Evolutionary conservation across 805 yeast species (phyloP).

Genomic region (Kodamaea restingae): DNA sequence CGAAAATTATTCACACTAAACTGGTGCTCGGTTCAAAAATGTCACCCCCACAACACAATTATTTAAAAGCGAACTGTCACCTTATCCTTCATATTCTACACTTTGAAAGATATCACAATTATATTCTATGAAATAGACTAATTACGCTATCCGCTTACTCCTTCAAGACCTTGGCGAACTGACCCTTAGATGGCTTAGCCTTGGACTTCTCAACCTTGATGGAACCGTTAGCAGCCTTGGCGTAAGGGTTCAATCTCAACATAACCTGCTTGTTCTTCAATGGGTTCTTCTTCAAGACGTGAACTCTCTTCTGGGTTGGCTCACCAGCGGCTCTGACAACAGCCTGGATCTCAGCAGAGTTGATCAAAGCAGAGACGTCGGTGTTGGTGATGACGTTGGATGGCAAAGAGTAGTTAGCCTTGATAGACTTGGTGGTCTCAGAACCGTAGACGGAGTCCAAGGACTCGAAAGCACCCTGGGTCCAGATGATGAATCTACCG

Average conservation of each 20-base stretch:
- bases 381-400: conserved; percentile 90
- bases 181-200: conserved; percentile 68
- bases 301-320: conserved; percentile 94
- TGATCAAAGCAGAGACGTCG: conserved; percentile 94
- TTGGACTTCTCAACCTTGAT: conserved; percentile 63
- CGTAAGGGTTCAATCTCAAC: conserved; percentile 99
- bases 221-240: conserved; percentile 91
- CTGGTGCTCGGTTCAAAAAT: too few relatives aligned
- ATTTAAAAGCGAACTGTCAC: too few relatives aligned
- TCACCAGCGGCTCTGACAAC: conserved; percentile 96
- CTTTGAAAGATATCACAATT: background rate
- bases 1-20: too few relatives aligned
- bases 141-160: conserved; percentile 21
- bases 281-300: conserved; percentile 84
- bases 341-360: conserved; percentile 98
- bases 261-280: conserved; percentile 98
- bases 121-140: too few relatives aligned
- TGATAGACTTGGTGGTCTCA: conserved; percentile 75
- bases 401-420: conserved; percentile 91
- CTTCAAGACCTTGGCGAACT: conserved; percentile 64
- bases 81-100: background rate
- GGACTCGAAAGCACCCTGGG: conserved; percentile 95
- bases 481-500: conserved; percentile 99
- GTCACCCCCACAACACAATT: too few relatives aligned
- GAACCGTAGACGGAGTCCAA: conserved; percentile 97